Percentiles rank a stretch among this genome's conserved stretches.
Evolutionary conservation across 192 early-diverging fungal species (phyloP).

Genomic region (Backusella sp.): DNA sequence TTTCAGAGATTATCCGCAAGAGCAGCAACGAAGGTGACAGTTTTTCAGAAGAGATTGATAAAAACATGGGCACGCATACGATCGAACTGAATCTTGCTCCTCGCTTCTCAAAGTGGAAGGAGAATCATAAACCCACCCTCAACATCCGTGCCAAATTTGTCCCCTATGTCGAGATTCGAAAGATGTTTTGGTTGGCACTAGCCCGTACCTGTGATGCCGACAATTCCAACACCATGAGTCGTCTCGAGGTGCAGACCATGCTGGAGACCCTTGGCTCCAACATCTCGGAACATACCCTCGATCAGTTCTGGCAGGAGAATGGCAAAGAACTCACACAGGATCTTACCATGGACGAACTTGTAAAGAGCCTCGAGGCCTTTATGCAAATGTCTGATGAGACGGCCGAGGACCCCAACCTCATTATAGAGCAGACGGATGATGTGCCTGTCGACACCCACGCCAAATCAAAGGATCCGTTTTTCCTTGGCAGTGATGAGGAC

Average conservation of each 20-base stretch:
- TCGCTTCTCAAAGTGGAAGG: constrained; percentile 37
- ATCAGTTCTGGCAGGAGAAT: constrained; percentile 51
- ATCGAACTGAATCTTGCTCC: constrained; percentile 38
- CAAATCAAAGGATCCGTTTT: background rate
- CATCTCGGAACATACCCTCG: constrained; percentile 61
- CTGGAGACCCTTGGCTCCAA: constrained; percentile 69
- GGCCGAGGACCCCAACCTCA: background rate
- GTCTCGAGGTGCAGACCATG: constrained; percentile 65
- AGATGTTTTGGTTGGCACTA: constrained; percentile 71
- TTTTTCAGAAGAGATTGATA: constrained; percentile 10
- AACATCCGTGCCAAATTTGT: constrained; percentile 62
- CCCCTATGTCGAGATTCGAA: constrained; percentile 59
- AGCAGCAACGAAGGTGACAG: background rate
- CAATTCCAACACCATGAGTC: constrained; percentile 58
- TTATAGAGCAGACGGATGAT: constrained; percentile 10
- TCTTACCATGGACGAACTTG: constrained; percentile 63
- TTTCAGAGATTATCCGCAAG: constrained; percentile 50
- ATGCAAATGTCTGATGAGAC: constrained; percentile 21
- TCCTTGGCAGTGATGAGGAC: constrained; percentile 14
- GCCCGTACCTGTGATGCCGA: constrained; percentile 62
- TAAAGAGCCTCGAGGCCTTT: constrained; percentile 55
- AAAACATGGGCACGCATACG: constrained; percentile 44
- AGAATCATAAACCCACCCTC: constrained; percentile 31
- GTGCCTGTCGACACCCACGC: background rate
- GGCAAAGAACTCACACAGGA: constrained; percentile 53